A percentile compares a stretch with the other conserved stretches of the same genome.
phyloP scores from a whole-genome alignment of 1,139 yeast species.

The Kluyveromyces sp. region DNA sequence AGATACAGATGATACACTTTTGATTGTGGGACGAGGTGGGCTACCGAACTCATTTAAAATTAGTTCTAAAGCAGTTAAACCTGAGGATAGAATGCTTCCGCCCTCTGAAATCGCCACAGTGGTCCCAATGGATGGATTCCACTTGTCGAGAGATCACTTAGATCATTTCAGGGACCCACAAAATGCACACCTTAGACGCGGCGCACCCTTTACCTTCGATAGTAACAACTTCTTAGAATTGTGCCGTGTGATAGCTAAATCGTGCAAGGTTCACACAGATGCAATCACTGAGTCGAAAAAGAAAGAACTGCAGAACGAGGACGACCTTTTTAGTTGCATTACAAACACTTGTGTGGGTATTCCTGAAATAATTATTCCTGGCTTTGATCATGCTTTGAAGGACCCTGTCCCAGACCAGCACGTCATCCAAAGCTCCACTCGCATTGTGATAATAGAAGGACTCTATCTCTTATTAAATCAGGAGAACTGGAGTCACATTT shows the following conservation, averaged over 20 bases:
- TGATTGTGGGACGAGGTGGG: constrained; percentile 34
- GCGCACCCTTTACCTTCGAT: constrained; percentile 84
- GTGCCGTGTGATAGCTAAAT: constrained; percentile 25
- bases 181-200: constrained; percentile 59
- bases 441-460: constrained; percentile 56
- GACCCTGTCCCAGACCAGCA: constrained; percentile 53
- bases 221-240: constrained; percentile 41
- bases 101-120: constrained; percentile 36
- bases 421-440: constrained; percentile 36
- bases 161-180: constrained; percentile 45
- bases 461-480: constrained; percentile 48
- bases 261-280: constrained; percentile 13
- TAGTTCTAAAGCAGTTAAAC: too few relatives aligned
- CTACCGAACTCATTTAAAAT: constrained; percentile 22
- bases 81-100: too few relatives aligned
- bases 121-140: constrained; percentile 80
- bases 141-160: constrained; percentile 53
- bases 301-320: background rate
- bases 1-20: constrained; percentile 8
- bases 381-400: constrained; percentile 65
- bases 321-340: constrained; percentile 14
- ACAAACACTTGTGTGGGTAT: constrained; percentile 21
- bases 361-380: constrained; percentile 49
- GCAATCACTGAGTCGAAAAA: constrained; percentile 11
- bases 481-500: constrained; percentile 45